Evolutionary conservation across 2,329 filamentous ascomycete genomes (phyloP).

Genomic region (Xylariomycetidae sp.): DNA sequence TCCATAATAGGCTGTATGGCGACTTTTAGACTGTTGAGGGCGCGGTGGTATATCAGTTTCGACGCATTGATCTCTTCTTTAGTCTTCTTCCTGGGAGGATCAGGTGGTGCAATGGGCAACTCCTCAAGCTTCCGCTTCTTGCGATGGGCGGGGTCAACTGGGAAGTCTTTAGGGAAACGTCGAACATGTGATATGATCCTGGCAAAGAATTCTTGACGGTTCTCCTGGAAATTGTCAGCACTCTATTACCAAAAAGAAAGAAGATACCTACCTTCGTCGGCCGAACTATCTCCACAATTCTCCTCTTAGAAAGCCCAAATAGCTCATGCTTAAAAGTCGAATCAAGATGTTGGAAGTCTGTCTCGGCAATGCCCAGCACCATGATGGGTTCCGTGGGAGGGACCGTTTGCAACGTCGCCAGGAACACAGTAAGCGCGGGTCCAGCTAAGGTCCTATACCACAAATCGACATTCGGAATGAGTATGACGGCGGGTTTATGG

Average conservation of each 20-base stretch:
- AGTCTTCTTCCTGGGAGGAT: conserved; percentile 61
- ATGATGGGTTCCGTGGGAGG: conserved; percentile 88
- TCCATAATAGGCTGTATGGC: conserved; percentile 94
- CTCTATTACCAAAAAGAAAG: neutral
- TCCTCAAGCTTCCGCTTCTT: conserved; percentile 80
- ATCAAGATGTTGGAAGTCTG: conserved; percentile 57
- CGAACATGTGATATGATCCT: conserved; percentile 70
- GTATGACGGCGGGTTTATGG: conserved; percentile 94
- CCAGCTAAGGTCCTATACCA: conserved; percentile 68
- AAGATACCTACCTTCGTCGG: conserved; percentile 60
- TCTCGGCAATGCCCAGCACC: conserved; percentile 79
- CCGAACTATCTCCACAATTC: conserved; percentile 64
- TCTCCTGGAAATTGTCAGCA: conserved; percentile 37
- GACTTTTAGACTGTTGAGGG: conserved; percentile 83
- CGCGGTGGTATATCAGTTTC: conserved; percentile 76
- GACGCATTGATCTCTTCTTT: conserved; percentile 78
- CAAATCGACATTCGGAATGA: conserved; percentile 81
- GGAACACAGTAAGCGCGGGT: conserved; percentile 75
- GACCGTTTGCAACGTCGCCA: conserved; percentile 74
- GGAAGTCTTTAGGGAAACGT: conserved; percentile 79
- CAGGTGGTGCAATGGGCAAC: conserved; percentile 69
- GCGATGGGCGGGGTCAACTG: conserved; percentile 76
- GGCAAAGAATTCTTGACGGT: conserved; percentile 76
- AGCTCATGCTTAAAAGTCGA: conserved; percentile 65
- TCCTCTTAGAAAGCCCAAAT: conserved; percentile 81